Evolutionary conservation across 495 filamentous ascomycete genomes (phyloP).

Genomic region (Corynascus novoguineensis): DNA sequence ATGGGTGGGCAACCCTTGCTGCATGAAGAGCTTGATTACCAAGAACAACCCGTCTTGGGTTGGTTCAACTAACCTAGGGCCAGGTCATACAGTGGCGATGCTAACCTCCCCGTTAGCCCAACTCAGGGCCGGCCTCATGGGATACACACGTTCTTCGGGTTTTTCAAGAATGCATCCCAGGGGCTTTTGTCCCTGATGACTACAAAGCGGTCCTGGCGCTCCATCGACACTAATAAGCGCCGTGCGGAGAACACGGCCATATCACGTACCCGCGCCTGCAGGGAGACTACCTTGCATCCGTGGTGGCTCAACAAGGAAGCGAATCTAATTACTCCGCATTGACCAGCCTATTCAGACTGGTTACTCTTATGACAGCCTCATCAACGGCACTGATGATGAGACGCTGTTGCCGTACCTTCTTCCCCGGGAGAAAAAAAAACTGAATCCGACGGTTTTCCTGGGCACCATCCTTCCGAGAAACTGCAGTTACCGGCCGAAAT

Average conservation of each 20-base stretch:
- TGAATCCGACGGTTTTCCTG: slow-evolving; percentile 43
- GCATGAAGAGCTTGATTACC: slow-evolving; percentile 23
- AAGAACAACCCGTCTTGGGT: slow-evolving; percentile 24
- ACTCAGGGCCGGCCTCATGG: slow-evolving; percentile 46
- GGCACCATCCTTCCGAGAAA: slow-evolving; percentile 54
- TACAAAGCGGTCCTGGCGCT: slow-evolving; percentile 58
- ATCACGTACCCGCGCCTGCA: slow-evolving; percentile 42
- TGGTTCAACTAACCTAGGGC: no score
- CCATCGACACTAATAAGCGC: slow-evolving; percentile 56
- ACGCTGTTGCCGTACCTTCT: slow-evolving; percentile 8
- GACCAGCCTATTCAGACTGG: slow-evolving; percentile 56
- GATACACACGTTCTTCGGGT: slow-evolving; percentile 77
- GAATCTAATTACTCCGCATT: slow-evolving; percentile 67
- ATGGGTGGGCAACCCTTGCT: neutral
- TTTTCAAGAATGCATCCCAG: slow-evolving; percentile 54
- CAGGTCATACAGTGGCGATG: slow-evolving; percentile 45
- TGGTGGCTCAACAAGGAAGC: slow-evolving; percentile 63
- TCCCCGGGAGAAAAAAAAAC: slow-evolving; percentile 21
- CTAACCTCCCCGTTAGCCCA: slow-evolving; percentile 34
- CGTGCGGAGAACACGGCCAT: slow-evolving; percentile 52
- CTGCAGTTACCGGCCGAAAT: slow-evolving; percentile 48
- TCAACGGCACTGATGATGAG: slow-evolving; percentile 37
- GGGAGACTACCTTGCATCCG: slow-evolving; percentile 30
- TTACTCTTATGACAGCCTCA: slow-evolving; percentile 45
- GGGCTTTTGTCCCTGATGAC: slow-evolving; percentile 59